phyloP scores from a whole-genome alignment of 164 flowering plant genomes.

The Cinnamomum micranthum region DNA sequence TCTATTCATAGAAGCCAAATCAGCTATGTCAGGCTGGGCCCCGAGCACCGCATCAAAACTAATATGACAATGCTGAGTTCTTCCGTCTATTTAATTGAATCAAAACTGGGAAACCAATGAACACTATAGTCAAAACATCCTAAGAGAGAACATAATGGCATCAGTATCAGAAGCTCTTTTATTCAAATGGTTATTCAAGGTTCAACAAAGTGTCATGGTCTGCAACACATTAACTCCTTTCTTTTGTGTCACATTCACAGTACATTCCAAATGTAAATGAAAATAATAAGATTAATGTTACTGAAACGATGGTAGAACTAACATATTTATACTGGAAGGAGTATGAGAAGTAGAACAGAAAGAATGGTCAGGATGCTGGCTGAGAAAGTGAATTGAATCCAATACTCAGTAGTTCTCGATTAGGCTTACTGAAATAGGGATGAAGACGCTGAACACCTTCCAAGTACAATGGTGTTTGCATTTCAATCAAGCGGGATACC shows the following conservation, averaged over 20 bases:
- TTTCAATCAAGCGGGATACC: conserved; percentile 92
- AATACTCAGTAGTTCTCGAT: not conserved
- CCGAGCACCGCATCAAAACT: too few species aligned
- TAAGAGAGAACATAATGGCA: too few species aligned
- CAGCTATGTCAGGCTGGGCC: too few species aligned
- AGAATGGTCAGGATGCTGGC: not conserved
- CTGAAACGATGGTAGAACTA: not conserved
- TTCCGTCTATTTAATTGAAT: too few species aligned
- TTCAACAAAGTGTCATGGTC: not conserved
- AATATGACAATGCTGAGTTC: too few species aligned
- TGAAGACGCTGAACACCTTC: conserved; percentile 63
- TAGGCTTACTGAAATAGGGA: conserved; percentile 50
- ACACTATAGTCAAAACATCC: not conserved
- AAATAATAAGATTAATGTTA: too few species aligned
- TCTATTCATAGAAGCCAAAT: too few species aligned
- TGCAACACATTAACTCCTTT: not conserved
- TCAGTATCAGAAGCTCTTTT: not conserved
- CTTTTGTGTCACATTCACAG: not conserved
- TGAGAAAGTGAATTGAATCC: not conserved
- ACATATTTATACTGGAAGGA: not conserved
- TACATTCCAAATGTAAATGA: not conserved
- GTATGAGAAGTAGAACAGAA: not conserved
- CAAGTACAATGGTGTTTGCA: conserved; percentile 84
- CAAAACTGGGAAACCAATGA: too few species aligned
- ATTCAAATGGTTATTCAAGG: not conserved